Conservation (phyloP, 208 protist genomes). For the Leishmania lainsoni region DNA sequence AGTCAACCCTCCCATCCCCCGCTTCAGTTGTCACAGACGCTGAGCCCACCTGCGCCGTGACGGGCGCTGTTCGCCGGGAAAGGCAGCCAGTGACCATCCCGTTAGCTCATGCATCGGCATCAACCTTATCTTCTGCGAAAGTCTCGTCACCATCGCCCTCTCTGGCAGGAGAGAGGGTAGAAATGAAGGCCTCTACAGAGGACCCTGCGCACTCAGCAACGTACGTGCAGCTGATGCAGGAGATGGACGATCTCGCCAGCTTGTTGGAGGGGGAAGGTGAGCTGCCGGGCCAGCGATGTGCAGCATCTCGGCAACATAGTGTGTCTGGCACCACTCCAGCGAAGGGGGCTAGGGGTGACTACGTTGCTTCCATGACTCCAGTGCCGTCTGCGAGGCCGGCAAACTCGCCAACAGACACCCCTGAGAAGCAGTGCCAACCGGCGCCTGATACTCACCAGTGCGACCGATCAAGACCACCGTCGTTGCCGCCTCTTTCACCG, state of each 20-base stretch:
- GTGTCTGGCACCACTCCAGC: neutral
- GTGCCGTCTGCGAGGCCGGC: neutral
- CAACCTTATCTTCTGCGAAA: neutral
- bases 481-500: conserved; percentile 7
- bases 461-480: neutral
- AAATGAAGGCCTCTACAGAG: neutral
- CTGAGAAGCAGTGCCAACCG: conserved; percentile 12
- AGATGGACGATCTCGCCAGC: conserved; percentile 25
- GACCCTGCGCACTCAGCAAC: conserved; percentile 2
- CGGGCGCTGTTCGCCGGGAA: neutral
- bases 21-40: neutral
- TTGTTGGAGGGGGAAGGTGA: conserved; percentile 11
- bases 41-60: neutral
- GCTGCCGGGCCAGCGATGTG: neutral
- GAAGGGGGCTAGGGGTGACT: neutral
- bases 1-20: neutral
- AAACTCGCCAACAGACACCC: neutral
- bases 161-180: neutral
- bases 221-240: conserved; percentile 29
- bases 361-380: neutral
- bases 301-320: neutral
- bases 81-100: neutral
- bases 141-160: neutral
- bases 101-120: neutral
- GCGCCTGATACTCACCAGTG: neutral